Base-by-base conservation (phyloP, 2,329 filamentous ascomycete genomes). In the Dactylonectria estremocensis region DNA sequence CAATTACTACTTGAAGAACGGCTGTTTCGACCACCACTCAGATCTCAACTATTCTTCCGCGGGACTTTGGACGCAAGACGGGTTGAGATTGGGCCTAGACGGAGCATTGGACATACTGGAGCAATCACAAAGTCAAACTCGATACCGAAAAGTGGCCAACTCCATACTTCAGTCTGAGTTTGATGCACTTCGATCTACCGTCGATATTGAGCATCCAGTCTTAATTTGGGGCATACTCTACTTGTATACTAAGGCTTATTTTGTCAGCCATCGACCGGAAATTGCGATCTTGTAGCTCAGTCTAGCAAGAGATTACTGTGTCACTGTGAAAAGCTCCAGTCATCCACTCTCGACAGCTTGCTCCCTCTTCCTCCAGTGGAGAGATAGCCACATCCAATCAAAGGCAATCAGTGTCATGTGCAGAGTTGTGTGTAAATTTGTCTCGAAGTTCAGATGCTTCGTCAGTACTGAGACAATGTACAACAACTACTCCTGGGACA, bases 401-500 rank as follows among this genome's bases (percentile, higher is more conserved):
- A n/a, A n/a, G 14, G 40, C 40, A n/a, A 43, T 43, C 14, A 16
- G 16, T n/a, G 8, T 8, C 40, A 8, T 43, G 40, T 43, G 40
- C 16, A n/a, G 14, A 8, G 16, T n/a, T n/a, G 16, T 8, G n/a
- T 7, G 40, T 14, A n/a, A 14, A 5, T 8, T n/a, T 43, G 14
- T n/a, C 40, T n/a, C 40, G 7, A 18, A 43, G 14, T 7, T 8
- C 16, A n/a, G 6, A n/a, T 14, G n/a, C 8, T 3, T 8, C 3
- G 16, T 2, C 5, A 8, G 1, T n/a, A 8, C 3, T 5, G 40
- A 1, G n/a, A n/a, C n/a, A 8, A 5, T 18, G 16, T 8, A 1
- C 40, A 43, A 5, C 3, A 1, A n/a, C 14, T 43, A 8, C 4
- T 43, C 40, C 40, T 43, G 40, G 40, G 40, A 43, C 5, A 43